Base-by-base conservation (phyloP, 140 eudicot genomes). In the Anethum foeniculum region DNA sequence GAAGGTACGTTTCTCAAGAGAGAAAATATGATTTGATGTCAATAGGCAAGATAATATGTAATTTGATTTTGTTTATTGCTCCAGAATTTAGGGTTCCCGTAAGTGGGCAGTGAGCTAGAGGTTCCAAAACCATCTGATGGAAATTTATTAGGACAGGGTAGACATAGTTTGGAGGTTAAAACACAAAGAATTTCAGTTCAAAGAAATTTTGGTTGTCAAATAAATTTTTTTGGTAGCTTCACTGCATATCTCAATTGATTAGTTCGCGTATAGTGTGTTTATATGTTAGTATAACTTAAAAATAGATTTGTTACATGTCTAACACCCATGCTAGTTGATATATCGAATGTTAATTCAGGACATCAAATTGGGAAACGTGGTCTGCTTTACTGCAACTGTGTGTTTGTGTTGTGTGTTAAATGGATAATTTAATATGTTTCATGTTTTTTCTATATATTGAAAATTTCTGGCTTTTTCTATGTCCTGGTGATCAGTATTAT, bases 1-100 rank as follows among this genome's bases (percentile, higher is more conserved):
- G 67, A 54, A 80, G 83, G 77, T 68, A 47, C 1, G 19, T 62
- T 79, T 23, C 30, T 77, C 10, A 1, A 34, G 71, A 49, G 43
- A 69, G 23, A 54, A 6, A 34, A 14, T 34, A 71, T 71, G 32
- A 19, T 72, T 39, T 23, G 46, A 19, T 13, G 5, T n/a, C 8
- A 16, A 43, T 23, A 78, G 49, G 38, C 71, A 18, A 23, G 4
- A 19, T 56, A 7, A 30, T 32, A 54, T 15, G 19, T 77, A 7
- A 19, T 34, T 30, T 14, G 32, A 15, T 28, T 39, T 52, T 51
- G 32, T 36, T 32, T 27, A 18, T 30, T 14, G 30, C 51, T 36
- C 4, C 25, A n/a, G 56, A 32, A 7, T 18, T 71, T 71, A 13
- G 46, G 52, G 32, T 41, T 41, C 43, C 34, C 43, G 7, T n/a